phyloP scores from a whole-genome alignment of 2,329 filamentous ascomycete species.

The Trichophyton simii region DNA sequence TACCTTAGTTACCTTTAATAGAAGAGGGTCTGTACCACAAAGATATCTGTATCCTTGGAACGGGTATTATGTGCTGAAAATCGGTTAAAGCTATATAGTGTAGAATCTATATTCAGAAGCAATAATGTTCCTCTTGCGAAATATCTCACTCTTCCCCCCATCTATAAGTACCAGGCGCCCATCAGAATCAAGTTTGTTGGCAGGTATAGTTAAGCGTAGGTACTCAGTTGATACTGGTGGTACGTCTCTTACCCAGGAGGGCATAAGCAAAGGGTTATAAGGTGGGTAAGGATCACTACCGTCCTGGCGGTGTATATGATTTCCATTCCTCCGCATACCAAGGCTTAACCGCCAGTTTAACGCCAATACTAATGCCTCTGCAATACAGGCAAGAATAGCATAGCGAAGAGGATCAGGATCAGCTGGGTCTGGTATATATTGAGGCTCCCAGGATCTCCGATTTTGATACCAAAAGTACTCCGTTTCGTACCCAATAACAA shows the following conservation, averaged over 20 bases:
- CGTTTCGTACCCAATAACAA: conserved; percentile 13
- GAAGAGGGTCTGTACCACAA: too few relatives aligned
- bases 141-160: conserved; percentile 8
- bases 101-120: conserved; percentile 9
- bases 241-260: conserved; percentile 14
- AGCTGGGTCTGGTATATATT: conserved; percentile 18
- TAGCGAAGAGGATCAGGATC: conserved; percentile 20
- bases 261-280: conserved; percentile 9
- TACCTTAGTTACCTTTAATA: too few relatives aligned
- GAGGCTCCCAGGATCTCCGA: conserved; percentile 14
- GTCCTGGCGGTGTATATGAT: conserved; percentile 10
- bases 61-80: too few relatives aligned
- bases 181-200: conserved; percentile 14
- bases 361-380: conserved; percentile 15
- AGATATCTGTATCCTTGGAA: too few relatives aligned
- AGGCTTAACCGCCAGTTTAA: conserved; percentile 19
- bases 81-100: conserved; percentile 4
- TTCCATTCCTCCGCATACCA: conserved; percentile 13
- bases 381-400: conserved; percentile 18
- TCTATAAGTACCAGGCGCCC: conserved; percentile 18
- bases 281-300: conserved; percentile 11
- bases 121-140: conserved; percentile 10
- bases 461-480: conserved; percentile 19
- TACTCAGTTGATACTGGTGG: conserved; percentile 11
- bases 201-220: conserved; percentile 14